Evolutionary conservation across 306 rosid species (phyloP), one percentile per base, ranked within the genome.

Genomic region (Vigna reflexopilosa): DNA sequence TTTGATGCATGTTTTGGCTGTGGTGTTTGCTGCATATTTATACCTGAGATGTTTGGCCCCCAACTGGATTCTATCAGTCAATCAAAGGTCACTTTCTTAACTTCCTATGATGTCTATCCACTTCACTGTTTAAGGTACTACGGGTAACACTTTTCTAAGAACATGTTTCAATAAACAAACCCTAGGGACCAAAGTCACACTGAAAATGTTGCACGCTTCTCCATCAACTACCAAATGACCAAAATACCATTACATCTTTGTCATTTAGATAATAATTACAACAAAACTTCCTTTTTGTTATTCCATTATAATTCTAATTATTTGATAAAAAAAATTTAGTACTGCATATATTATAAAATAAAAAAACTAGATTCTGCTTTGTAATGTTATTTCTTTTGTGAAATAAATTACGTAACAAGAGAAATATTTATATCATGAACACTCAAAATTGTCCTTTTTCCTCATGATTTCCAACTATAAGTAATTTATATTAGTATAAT

Each of bases 31-130:
- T 1, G 36, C 64, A 22, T 59, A 91, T 91, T 85, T 91, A 91
- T 91, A 84, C 76, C 62, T 77, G 83, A 70, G 82, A 70, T 80
- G 70, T 83, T 62, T 12, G 67, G 68, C 19, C 19, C 70, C 82
- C 56, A 32, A 70, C 77, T 83, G 83, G 82, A 67, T 87, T 72
- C 78, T 77, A 76, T 76, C 85, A 24, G 77, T 83, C 81, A 81
- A 72, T 76, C 72, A 38, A 56, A 49, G 65, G 90, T 91, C 96
- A 73, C 82, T 91, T 87, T 89, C 92, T 67, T 32, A 32, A 61
- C 44, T 15, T 32, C 68, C 0, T 73, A 73, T 81, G 82, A 83
- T 84, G 83, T 71, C 87, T 76, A 76, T 80, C 83, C 76, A 58
- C 69, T 75, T 49, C 78, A 77, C 86, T 83, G 65, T 75, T 83